Conservation (phyloP, 2,329 filamentous ascomycete species). For the Arthrobotrys musiformis region DNA sequence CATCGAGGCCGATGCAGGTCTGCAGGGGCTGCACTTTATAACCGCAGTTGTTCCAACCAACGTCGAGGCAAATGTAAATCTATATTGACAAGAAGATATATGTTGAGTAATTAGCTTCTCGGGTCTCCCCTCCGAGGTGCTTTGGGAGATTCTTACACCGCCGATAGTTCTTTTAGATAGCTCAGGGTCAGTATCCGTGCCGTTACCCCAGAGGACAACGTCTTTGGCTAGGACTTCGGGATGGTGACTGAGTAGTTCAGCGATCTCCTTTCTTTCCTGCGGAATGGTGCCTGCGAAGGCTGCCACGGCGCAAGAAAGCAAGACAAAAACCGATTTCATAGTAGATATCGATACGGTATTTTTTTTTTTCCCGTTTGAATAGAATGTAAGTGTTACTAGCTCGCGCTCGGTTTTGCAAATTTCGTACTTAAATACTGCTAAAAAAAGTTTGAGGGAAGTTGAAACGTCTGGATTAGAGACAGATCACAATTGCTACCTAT, state of each 20-base stretch:
- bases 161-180: not conserved
- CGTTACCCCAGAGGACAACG: not conserved
- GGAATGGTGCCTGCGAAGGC: not conserved
- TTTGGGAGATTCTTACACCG: not conserved
- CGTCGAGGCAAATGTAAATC: constrained; percentile 29
- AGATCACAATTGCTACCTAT: no score
- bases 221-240: constrained; percentile 1
- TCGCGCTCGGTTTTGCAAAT: no score
- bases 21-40: constrained; percentile 34
- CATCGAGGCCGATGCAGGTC: constrained; percentile 27
- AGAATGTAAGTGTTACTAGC: no score
- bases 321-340: not conserved
- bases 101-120: not conserved
- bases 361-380: no score
- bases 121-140: not conserved
- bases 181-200: not conserved
- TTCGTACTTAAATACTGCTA: no score
- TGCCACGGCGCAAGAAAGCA: not conserved
- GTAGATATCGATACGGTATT: not conserved
- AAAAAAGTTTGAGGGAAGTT: no score
- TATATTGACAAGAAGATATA: not conserved
- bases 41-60: constrained; percentile 27
- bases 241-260: not conserved
- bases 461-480: no score
- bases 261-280: not conserved